Conservation (phyloP, 352 stramenopile genomes). For the Globisporangium rhizosaccharum region DNA sequence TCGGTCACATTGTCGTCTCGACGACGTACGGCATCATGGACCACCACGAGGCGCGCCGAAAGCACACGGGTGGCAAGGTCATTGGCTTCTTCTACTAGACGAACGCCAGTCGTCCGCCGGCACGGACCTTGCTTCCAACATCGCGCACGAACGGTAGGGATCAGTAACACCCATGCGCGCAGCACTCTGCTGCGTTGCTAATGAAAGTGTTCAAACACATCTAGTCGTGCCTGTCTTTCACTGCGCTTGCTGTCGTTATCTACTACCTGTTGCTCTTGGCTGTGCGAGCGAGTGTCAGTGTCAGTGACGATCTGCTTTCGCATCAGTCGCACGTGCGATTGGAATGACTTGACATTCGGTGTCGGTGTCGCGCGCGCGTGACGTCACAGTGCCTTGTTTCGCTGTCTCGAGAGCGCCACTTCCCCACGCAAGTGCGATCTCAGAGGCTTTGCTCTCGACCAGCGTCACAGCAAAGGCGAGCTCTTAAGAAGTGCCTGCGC, state of each 20-base stretch:
- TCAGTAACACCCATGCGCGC: slow-evolving; percentile 6
- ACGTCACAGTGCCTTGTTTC: too few species aligned
- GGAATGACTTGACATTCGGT: not conserved
- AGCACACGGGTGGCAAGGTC: slow-evolving; percentile 99
- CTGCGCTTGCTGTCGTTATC: not conserved
- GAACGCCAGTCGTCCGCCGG: not conserved
- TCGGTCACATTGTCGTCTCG: slow-evolving; percentile 96
- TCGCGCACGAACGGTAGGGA: slow-evolving; percentile 9
- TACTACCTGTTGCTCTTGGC: not conserved
- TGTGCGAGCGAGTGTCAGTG: not conserved
- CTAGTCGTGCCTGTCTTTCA: not conserved
- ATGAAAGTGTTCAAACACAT: slow-evolving; percentile 14
- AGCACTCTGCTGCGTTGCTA: not conserved
- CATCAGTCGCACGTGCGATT: too few species aligned
- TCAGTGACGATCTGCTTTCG: not conserved
- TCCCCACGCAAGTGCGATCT: too few species aligned
- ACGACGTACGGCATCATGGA: slow-evolving; percentile 91
- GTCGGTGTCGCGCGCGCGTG: too few species aligned
- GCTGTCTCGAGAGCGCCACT: too few species aligned
- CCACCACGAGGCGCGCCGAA: slow-evolving; percentile 94
- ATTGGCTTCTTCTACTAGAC: slow-evolving; percentile 99
- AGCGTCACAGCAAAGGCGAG: too few species aligned
- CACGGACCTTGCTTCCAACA: not conserved
- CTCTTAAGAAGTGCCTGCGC: too few species aligned
- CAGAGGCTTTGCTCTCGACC: too few species aligned